Conservation (phyloP, 345 rosid genomes). For the Moringa oleifera region DNA sequence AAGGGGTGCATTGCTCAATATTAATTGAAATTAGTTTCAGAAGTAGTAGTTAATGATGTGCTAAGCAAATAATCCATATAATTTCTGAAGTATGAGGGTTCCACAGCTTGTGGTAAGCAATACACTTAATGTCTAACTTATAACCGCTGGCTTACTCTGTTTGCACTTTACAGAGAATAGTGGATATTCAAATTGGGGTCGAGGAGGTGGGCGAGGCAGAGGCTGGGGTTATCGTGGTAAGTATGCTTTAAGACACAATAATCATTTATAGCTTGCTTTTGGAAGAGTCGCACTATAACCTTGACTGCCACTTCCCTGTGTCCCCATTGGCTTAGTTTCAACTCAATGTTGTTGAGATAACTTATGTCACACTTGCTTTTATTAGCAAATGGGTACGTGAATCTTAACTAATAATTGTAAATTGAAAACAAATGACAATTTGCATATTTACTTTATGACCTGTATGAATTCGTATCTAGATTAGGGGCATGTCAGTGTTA, state of each 20-base stretch:
- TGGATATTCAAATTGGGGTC: slow-evolving; percentile 36
- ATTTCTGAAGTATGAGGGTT: too few species aligned
- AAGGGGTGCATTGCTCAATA: too few species aligned
- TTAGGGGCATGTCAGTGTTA: too few species aligned
- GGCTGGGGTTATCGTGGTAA: slow-evolving; percentile 46
- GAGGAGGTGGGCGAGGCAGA: slow-evolving; percentile 46
- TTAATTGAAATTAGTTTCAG: neutral
- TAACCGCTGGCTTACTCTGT: neutral
- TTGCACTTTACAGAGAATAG: slow-evolving; percentile 29
- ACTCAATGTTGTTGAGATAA: too few species aligned
- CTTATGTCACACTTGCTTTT: too few species aligned
- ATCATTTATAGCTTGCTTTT: neutral
- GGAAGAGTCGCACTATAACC: neutral
- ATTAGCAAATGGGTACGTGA: neutral
- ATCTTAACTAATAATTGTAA: too few species aligned
- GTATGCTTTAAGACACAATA: slow-evolving; percentile 1
- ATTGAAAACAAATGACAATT: too few species aligned
- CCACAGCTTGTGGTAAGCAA: too few species aligned
- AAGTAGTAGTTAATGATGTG: neutral
- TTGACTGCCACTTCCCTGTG: too few species aligned
- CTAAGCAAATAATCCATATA: neutral
- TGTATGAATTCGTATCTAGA: too few species aligned
- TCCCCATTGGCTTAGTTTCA: too few species aligned
- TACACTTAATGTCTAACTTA: neutral
- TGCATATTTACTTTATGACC: too few species aligned